Base-by-base conservation (phyloP, 768 basidiomycete genomes). In the Tulasnella sp. region DNA sequence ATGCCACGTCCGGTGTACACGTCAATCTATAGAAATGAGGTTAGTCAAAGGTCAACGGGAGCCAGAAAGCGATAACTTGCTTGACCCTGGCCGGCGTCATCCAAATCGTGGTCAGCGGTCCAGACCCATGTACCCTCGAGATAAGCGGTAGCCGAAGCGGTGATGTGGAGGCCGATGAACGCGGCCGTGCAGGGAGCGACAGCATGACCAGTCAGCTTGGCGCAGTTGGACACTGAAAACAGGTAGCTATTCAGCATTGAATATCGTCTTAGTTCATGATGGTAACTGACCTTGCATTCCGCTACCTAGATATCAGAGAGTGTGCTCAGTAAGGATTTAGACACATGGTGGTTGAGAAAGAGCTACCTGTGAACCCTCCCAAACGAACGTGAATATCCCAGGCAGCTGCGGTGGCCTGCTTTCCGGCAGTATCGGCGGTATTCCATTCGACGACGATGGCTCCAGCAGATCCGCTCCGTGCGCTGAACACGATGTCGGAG, bases 51-150 rank as follows among this genome's bases (percentile, higher is more conserved):
- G 9, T 7, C 19, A 31, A 52, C 25, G 24, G 7, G 25, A 48
- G 45, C 45, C 25, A 7, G 25, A 48, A 21, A 48, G 5, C 41
- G 19, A 43, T 19, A 10, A 48, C n/a, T 48, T 27, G 45, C 45
- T n/a, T 48, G 53, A 25, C 72, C 69, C 12, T 67, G 62, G 24
- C 75, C 70, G 49, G 74, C 68, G 22, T 74, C 73, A 60, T 89
- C 87, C 24, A 88, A 75, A 59, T 87, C 81, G 65, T 91, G 87
- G 65, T 91, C 88, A 17, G 87, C 85, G n/a, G 77, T 72, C 87
- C 87, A 90, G 7, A 87, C 73, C 87, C 87, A 58, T 9, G 56
- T 49, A 24, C 56, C 56, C 45, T 58, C 56, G 27, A 50, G 30
- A 44, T 58, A 58, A 19, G 27, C 56, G 17, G 56, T 48, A 49